phyloP scores from a whole-genome alignment of 306 rosid genomes.

The Acacia melanoxylon region DNA sequence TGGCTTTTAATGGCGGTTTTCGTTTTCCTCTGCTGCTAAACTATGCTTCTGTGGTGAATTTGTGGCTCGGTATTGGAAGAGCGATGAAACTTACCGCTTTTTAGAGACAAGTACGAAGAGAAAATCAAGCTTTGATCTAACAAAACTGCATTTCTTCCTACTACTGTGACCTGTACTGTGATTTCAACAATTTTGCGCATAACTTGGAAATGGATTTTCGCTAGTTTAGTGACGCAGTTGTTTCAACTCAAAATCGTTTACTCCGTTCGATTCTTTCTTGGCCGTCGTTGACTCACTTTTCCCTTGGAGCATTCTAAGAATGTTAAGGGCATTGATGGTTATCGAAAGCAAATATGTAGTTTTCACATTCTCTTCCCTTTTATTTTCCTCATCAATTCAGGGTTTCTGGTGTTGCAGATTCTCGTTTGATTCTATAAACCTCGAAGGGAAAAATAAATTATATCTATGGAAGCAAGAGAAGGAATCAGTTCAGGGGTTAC shows the following conservation, averaged over 20 bases:
- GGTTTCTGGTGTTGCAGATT: constrained; percentile 37
- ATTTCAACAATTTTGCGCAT: constrained; percentile 5
- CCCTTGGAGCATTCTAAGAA: constrained; percentile 19
- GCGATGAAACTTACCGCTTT: background rate
- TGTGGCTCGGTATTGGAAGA: constrained; percentile 27
- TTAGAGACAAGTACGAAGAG: constrained; percentile 16
- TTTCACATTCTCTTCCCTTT: background rate
- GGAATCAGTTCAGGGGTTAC: constrained; percentile 74
- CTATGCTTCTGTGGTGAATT: constrained; percentile 21
- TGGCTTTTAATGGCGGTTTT: constrained; percentile 17
- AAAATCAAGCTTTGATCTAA: constrained; percentile 3
- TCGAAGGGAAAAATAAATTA: constrained; percentile 25
- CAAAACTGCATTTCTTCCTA: constrained; percentile 27
- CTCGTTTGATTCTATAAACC: constrained; percentile 32
- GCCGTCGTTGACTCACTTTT: constrained; percentile 20
- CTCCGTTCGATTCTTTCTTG: background rate
- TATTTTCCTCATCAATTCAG: background rate
- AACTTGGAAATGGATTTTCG: constrained; percentile 24
- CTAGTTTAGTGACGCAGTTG: constrained; percentile 13
- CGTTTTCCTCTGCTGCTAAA: constrained; percentile 12
- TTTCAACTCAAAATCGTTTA: constrained; percentile 14
- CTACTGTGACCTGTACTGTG: background rate
- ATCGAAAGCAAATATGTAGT: background rate
- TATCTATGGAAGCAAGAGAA: constrained; percentile 77
- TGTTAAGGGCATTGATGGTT: constrained; percentile 18